Percentiles rank a stretch among this genome's conserved stretches.
Conservation (phyloP, 2,329 filamentous ascomycete species). For the Diaporthe nobilis region DNA sequence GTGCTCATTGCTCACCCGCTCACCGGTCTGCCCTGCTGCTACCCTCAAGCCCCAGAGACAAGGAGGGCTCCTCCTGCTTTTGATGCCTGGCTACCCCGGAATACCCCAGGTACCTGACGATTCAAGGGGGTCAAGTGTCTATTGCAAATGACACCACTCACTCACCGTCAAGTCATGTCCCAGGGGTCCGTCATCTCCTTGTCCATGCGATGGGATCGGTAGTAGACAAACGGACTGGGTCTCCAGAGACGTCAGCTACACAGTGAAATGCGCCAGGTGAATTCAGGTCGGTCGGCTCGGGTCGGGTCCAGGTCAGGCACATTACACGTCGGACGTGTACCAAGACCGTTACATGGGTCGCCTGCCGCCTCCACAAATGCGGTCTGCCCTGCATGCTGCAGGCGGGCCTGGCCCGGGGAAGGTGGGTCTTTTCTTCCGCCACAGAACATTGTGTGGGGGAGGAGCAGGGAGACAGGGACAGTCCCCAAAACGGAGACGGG, state of each 20-base stretch:
- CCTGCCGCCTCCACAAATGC: conserved; percentile 2
- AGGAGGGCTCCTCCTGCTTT: not conserved
- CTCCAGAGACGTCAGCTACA: not conserved
- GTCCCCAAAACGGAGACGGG: conserved; percentile 1
- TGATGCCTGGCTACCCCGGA: conserved; percentile 3
- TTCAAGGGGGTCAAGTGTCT: not conserved
- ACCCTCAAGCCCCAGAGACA: not conserved
- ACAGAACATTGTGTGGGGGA: conserved; percentile 7
- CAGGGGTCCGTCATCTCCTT: not conserved
- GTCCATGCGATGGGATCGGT: not conserved
- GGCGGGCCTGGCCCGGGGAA: conserved; percentile 22
- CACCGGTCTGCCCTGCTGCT: conserved; percentile 25
- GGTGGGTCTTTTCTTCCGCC: conserved; percentile 19
- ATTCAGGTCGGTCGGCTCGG: not conserved
- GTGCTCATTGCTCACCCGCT: not conserved
- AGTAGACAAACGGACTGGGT: not conserved
- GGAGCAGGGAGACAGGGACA: not conserved
- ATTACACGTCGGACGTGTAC: not conserved
- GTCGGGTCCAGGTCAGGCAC: conserved; percentile 8
- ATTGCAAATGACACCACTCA: not conserved
- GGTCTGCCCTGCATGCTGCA: conserved; percentile 10
- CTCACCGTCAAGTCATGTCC: conserved; percentile 13
- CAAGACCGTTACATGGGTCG: not conserved
- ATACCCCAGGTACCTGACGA: not conserved
- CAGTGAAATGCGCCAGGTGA: not conserved